phyloP scores from a whole-genome alignment of 192 early-diverging fungal genomes.

The Thamnidium elegans region DNA sequence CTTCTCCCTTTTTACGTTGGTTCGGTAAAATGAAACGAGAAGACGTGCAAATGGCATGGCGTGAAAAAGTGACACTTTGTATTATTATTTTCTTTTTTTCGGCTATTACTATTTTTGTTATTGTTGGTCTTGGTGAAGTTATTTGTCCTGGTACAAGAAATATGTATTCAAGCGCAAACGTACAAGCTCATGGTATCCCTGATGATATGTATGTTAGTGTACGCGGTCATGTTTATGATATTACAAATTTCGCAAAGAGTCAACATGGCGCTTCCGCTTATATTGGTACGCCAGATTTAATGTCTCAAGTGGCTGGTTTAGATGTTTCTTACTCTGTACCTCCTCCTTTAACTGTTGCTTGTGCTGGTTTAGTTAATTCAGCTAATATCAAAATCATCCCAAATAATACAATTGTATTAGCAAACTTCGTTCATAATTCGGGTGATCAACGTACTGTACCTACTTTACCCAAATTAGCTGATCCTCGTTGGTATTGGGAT shows the following conservation, averaged over 20 bases:
- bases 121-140: conserved; percentile 81
- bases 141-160: conserved; percentile 78
- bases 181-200: conserved; percentile 54
- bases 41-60: conserved; percentile 95
- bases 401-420: conserved; percentile 14
- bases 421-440: conserved; percentile 31
- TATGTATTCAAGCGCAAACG: conserved; percentile 58
- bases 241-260: conserved; percentile 58
- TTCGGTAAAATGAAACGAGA: conserved; percentile 85
- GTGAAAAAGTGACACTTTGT: conserved; percentile 89
- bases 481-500: conserved; percentile 37
- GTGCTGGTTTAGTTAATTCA: conserved; percentile 49
- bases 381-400: conserved; percentile 29
- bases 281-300: conserved; percentile 38
- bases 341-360: conserved; percentile 51
- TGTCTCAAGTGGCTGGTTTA: conserved; percentile 53
- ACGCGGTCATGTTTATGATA: conserved; percentile 66
- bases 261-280: conserved; percentile 54
- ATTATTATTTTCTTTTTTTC: conserved; percentile 82
- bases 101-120: conserved; percentile 78
- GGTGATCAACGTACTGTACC: conserved; percentile 21
- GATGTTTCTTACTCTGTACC: conserved; percentile 68
- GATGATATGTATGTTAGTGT: conserved; percentile 63
- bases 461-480: conserved; percentile 29
- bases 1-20: conserved; percentile 51